Conservation (phyloP, 208 protist genomes). For the Trypanosoma cruzi region DNA sequence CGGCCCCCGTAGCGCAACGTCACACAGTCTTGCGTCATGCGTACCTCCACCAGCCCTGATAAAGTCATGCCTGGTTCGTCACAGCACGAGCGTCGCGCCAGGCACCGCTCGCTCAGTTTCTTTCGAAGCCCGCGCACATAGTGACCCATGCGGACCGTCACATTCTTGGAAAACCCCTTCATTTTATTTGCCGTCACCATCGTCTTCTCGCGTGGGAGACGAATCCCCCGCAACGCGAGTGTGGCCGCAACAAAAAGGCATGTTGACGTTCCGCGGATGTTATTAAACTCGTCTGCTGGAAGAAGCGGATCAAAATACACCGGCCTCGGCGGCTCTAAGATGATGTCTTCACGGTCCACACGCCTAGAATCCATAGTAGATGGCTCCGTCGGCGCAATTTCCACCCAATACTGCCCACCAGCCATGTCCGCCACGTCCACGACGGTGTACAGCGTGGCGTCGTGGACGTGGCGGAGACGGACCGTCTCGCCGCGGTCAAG, state of each 20-base stretch:
- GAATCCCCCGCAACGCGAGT: constrained; percentile 22
- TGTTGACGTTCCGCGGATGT: constrained; percentile 47
- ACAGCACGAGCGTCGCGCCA: neutral
- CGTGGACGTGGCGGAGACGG: constrained; percentile 2
- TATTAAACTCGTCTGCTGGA: constrained; percentile 60
- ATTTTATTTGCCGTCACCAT: neutral
- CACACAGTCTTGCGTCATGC: constrained; percentile 12
- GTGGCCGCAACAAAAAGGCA: constrained; percentile 52
- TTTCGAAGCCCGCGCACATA: constrained; percentile 3
- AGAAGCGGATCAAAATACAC: constrained; percentile 57
- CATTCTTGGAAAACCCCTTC: constrained; percentile 5
- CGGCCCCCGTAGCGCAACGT: constrained; percentile 6
- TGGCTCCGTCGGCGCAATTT: constrained; percentile 16
- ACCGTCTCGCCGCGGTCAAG: constrained; percentile 45
- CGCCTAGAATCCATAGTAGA: constrained; percentile 7
- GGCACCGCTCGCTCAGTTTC: constrained; percentile 2
- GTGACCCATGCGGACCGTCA: constrained; percentile 13
- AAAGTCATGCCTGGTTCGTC: neutral
- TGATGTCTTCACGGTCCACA: constrained; percentile 40
- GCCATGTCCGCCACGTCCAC: constrained; percentile 18
- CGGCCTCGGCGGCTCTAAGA: constrained; percentile 33
- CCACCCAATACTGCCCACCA: constrained; percentile 32
- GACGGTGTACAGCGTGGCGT: constrained; percentile 25
- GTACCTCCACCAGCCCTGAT: neutral
- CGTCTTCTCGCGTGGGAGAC: neutral